Evolutionary conservation across 148 eudicot species (phyloP).

Genomic region (Vaccinium macrocarpon): DNA sequence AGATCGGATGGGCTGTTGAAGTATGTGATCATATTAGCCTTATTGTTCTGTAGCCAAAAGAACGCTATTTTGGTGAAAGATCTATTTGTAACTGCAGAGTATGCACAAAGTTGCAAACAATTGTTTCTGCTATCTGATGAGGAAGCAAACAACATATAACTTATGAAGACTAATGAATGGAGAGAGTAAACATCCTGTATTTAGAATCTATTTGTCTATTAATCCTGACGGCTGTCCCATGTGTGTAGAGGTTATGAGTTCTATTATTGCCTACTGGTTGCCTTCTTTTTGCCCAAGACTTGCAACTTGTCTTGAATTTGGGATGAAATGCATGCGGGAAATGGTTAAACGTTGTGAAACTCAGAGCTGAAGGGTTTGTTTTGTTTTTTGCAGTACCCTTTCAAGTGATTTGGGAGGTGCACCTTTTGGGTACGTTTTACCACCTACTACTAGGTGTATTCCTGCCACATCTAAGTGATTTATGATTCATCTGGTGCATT

Average conservation of each 20-base stretch:
- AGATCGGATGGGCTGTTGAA: neutral
- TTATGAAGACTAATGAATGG: neutral
- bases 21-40: neutral
- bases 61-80: neutral
- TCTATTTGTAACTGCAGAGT: neutral
- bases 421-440: conserved; percentile 73
- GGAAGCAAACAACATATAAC: neutral
- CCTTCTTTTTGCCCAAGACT: neutral
- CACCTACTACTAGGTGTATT: neutral
- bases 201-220: neutral
- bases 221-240: neutral
- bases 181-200: neutral
- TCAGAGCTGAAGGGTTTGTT: conserved; percentile 3
- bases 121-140: neutral
- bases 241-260: neutral
- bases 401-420: conserved; percentile 76
- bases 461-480: neutral
- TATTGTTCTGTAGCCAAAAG: neutral
- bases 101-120: neutral
- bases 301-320: neutral
- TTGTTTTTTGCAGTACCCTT: conserved; percentile 59
- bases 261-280: neutral
- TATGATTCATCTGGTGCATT: conserved; percentile 4
- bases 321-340: neutral
- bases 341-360: neutral